phyloP scores from a whole-genome alignment of 2,329 filamentous ascomycete genomes.

The Fusarium staphyleae region DNA sequence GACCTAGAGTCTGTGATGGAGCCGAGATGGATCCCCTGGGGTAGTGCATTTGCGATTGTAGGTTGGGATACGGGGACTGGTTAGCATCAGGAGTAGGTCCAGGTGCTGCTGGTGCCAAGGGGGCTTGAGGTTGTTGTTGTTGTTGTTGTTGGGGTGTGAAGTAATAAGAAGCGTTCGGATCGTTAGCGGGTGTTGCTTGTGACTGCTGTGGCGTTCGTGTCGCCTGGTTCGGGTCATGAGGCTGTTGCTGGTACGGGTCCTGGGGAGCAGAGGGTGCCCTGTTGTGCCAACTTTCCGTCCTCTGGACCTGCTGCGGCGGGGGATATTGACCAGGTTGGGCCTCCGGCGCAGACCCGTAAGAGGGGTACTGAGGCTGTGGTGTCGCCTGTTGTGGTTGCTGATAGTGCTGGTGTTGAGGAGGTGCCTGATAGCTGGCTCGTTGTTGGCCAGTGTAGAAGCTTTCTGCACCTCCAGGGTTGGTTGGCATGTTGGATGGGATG shows the following conservation, averaged over 20 bases:
- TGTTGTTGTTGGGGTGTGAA: constrained; percentile 55
- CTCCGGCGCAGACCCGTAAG: constrained; percentile 53
- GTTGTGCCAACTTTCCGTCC: constrained; percentile 60
- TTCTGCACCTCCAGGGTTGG: constrained; percentile 66
- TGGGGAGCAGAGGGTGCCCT: constrained; percentile 49
- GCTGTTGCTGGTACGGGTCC: constrained; percentile 43
- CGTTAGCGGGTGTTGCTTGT: constrained; percentile 46
- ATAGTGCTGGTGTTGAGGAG: constrained; percentile 47
- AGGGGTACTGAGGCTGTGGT: constrained; percentile 49
- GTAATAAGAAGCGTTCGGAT: constrained; percentile 66
- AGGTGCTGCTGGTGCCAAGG: constrained; percentile 49
- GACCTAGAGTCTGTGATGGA: constrained; percentile 44
- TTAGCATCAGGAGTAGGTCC: constrained; percentile 51
- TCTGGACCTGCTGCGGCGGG: constrained; percentile 55
- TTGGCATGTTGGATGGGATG: constrained; percentile 63
- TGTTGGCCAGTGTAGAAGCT: constrained; percentile 81
- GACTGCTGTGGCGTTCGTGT: constrained; percentile 44
- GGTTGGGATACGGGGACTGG: constrained; percentile 61
- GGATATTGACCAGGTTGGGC: constrained; percentile 53
- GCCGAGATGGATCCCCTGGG: constrained; percentile 52
- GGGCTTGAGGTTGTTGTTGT: constrained; percentile 43
- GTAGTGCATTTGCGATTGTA: constrained; percentile 57
- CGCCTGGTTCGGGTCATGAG: constrained; percentile 39
- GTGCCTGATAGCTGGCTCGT: constrained; percentile 59
- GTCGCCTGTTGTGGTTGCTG: constrained; percentile 46